Percentiles rank a stretch among this genome's conserved stretches.
Conservation (phyloP, 345 rosid genomes). For the Linum tenue region DNA sequence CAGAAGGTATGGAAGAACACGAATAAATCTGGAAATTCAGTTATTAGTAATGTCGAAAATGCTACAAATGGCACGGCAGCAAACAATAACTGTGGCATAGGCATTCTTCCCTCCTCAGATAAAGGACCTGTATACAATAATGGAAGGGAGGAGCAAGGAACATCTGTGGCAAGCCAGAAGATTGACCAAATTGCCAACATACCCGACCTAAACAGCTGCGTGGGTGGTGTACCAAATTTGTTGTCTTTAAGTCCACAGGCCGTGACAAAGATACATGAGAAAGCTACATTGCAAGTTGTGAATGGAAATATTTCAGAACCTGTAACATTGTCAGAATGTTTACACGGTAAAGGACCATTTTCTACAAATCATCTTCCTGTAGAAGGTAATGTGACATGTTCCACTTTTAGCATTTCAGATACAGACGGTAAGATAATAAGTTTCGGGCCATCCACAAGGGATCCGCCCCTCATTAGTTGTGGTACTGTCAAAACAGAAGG, state of each 20-base stretch:
- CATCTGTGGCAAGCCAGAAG: constrained; percentile 10
- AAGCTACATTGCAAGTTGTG: constrained; percentile 11
- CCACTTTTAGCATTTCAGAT: constrained; percentile 17
- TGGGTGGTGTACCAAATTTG: constrained; percentile 9
- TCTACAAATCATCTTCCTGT: constrained; percentile 20
- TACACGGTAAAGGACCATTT: constrained; percentile 36
- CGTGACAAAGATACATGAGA: constrained; percentile 21
- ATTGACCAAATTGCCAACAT: constrained; percentile 25
- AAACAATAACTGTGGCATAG: constrained; percentile 19
- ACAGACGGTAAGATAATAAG: constrained; percentile 15
- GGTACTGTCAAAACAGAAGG: constrained; percentile 1
- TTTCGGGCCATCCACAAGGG: neutral
- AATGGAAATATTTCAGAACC: constrained; percentile 19
- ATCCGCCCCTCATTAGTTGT: neutral
- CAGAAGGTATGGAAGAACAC: constrained; percentile 30
- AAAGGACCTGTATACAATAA: constrained; percentile 11
- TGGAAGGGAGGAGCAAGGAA: constrained; percentile 11
- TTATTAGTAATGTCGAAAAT: constrained; percentile 23
- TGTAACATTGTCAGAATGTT: constrained; percentile 25
- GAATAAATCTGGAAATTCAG: constrained; percentile 22
- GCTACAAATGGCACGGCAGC: constrained; percentile 18
- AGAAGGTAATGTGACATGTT: constrained; percentile 14
- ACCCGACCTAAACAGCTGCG: constrained; percentile 49
- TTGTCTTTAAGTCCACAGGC: constrained; percentile 14
- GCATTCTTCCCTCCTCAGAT: constrained; percentile 12